Conservation (phyloP, 768 basidiomycete species). For the Gelatoporia subvermispora region DNA sequence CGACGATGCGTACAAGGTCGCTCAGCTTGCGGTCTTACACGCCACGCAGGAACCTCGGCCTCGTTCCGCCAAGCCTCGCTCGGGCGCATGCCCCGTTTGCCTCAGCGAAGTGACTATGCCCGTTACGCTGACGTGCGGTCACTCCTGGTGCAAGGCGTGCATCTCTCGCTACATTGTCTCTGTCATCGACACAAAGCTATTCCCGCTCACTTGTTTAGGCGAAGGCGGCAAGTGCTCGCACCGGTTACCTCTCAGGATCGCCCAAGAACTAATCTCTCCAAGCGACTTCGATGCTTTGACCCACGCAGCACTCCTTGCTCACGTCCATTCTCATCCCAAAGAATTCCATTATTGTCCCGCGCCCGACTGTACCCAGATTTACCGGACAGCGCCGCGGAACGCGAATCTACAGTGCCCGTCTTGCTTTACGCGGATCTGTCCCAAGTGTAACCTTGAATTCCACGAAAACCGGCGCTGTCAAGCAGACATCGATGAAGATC, state of each 20-base stretch:
- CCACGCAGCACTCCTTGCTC: constrained; percentile 53
- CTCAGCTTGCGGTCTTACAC: constrained; percentile 35
- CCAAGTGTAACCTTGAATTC: constrained; percentile 50
- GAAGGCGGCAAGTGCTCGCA: constrained; percentile 53
- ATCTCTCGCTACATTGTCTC: constrained; percentile 53
- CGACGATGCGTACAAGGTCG: constrained; percentile 37
- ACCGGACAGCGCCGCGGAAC: constrained; percentile 48
- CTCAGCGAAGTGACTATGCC: constrained; percentile 51
- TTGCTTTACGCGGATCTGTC: constrained; percentile 66
- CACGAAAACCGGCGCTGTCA: constrained; percentile 69
- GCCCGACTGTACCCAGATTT: constrained; percentile 73
- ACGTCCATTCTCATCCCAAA: constrained; percentile 53
- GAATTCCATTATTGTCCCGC: constrained; percentile 77
- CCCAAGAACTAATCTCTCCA: constrained; percentile 45
- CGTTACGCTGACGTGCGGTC: constrained; percentile 55
- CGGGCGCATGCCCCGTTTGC: constrained; percentile 61
- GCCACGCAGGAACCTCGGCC: neutral
- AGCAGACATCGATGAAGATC: constrained; percentile 46
- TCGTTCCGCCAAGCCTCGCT: constrained; percentile 18
- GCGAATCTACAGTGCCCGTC: constrained; percentile 63
- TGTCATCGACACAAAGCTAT: constrained; percentile 49
- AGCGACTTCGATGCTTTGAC: constrained; percentile 51
- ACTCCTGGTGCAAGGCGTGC: constrained; percentile 65
- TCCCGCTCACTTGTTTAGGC: constrained; percentile 74
- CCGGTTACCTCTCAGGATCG: constrained; percentile 49